Percentiles rank a stretch among this genome's conserved stretches.
Evolutionary conservation across 2,329 filamentous ascomycete genomes (phyloP).

Genomic region (Esteya vermicola): DNA sequence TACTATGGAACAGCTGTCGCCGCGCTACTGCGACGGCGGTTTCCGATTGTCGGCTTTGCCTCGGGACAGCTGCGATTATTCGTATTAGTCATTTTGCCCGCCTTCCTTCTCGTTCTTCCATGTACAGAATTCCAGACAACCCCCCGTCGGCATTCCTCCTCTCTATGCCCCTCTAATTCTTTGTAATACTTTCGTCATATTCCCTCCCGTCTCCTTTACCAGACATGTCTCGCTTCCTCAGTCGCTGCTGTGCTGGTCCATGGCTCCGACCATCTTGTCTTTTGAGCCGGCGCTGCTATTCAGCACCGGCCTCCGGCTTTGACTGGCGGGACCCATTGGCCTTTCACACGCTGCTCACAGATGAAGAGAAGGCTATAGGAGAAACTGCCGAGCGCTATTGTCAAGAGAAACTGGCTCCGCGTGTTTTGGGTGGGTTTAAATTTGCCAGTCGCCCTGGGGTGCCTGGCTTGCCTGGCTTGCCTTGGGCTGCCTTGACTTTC

Average conservation of each 20-base stretch:
- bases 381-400: slow-evolving; percentile 91
- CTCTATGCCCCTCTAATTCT: neutral
- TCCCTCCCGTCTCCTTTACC: too few species aligned
- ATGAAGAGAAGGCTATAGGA: slow-evolving; percentile 79
- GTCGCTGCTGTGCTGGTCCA: slow-evolving; percentile 6
- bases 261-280: slow-evolving; percentile 6
- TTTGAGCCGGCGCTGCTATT: slow-evolving; percentile 8
- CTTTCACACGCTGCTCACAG: slow-evolving; percentile 61
- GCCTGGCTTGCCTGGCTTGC: neutral
- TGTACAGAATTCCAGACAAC: neutral
- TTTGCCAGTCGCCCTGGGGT: slow-evolving; percentile 1
- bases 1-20: too few species aligned
- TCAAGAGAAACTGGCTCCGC: slow-evolving; percentile 73
- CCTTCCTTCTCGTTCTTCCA: too few species aligned
- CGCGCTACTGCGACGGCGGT: neutral
- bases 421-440: slow-evolving; percentile 60
- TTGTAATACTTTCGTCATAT: neutral
- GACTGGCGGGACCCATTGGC: slow-evolving; percentile 87
- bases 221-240: slow-evolving; percentile 9
- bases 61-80: neutral
- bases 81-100: slow-evolving; percentile 2
- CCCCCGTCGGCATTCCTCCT: neutral
- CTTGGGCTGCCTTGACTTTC: neutral
- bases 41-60: slow-evolving; percentile 3
- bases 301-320: slow-evolving; percentile 31